Conservation (phyloP, 345 rosid genomes). For the Rhodomyrtus tomentosa region DNA sequence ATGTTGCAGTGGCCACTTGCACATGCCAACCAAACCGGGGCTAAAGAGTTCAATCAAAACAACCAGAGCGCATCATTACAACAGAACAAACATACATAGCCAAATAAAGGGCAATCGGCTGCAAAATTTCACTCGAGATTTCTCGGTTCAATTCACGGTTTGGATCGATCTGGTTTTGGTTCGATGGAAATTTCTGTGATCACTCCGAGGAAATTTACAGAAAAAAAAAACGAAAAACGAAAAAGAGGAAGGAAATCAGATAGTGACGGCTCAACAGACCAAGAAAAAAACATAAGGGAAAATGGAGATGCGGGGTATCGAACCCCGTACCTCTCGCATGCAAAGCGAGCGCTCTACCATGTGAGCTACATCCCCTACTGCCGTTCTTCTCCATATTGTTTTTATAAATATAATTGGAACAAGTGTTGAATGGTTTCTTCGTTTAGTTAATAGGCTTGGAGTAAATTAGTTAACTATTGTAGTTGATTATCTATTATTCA, state of each 20-base stretch:
- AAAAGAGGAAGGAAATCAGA: background rate
- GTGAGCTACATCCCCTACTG: constrained; percentile 45
- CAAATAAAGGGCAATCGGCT: background rate
- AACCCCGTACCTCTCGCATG: constrained; percentile 61
- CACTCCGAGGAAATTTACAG: background rate
- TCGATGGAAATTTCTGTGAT: background rate
- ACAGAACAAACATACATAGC: background rate
- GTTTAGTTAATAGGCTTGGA: background rate
- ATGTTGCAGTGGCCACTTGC: background rate
- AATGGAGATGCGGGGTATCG: constrained; percentile 42
- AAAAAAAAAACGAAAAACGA: background rate
- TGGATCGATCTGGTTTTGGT: background rate
- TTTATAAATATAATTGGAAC: too few relatives aligned
- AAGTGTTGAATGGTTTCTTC: background rate
- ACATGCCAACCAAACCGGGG: background rate
- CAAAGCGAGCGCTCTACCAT: constrained; percentile 70
- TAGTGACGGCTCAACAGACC: background rate
- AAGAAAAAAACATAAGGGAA: too few relatives aligned
- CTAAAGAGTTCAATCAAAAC: background rate
- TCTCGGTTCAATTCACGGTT: background rate
- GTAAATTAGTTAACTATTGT: background rate
- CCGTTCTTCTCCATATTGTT: fast-evolving
- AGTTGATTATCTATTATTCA: background rate
- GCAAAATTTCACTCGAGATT: background rate
- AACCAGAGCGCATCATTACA: background rate